Conservation (phyloP, 441 rosid genomes). For the Erodium trifolium region DNA sequence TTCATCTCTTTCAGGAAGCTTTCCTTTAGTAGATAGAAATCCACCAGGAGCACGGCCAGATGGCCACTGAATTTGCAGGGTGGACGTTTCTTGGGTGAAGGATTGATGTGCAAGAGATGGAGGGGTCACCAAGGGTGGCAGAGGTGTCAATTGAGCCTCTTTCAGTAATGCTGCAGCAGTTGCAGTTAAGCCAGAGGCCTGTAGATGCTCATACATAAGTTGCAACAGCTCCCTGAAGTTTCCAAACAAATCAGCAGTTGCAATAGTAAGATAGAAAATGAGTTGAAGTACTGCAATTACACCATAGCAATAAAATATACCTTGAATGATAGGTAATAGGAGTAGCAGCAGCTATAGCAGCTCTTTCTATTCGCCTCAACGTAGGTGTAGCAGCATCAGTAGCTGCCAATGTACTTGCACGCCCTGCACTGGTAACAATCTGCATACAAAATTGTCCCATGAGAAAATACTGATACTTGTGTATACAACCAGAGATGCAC, state of each 20-base stretch:
- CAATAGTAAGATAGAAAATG: not conserved
- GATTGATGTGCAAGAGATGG: conserved; percentile 54
- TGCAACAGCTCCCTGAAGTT: conserved; percentile 75
- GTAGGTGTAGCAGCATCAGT: conserved; percentile 99
- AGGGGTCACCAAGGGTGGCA: conserved; percentile 55
- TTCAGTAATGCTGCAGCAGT: conserved; percentile 65
- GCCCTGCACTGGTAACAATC: conserved; percentile 96
- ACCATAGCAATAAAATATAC: conserved; percentile 22
- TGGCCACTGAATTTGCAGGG: conserved; percentile 75
- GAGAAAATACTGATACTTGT: conserved; percentile 9
- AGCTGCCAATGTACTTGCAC: conserved; percentile 86
- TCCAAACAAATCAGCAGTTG: conserved; percentile 6
- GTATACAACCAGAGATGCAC: not conserved
- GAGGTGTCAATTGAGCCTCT: conserved; percentile 86
- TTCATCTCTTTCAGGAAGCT: conserved; percentile 35
- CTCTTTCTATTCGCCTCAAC: conserved; percentile 91
- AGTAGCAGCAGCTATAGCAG: conserved; percentile 95
- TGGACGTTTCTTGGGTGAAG: conserved; percentile 51
- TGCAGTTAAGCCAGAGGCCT: conserved; percentile 71
- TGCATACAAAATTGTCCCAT: conserved; percentile 27
- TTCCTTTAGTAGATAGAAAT: conserved; percentile 52
- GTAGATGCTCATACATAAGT: conserved; percentile 94
- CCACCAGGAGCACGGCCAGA: conserved; percentile 66
- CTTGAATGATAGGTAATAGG: conserved; percentile 89
- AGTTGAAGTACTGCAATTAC: not conserved